Base-by-base conservation (phyloP, 2,329 filamentous ascomycete genomes). In the Epichloe glyceriae region DNA sequence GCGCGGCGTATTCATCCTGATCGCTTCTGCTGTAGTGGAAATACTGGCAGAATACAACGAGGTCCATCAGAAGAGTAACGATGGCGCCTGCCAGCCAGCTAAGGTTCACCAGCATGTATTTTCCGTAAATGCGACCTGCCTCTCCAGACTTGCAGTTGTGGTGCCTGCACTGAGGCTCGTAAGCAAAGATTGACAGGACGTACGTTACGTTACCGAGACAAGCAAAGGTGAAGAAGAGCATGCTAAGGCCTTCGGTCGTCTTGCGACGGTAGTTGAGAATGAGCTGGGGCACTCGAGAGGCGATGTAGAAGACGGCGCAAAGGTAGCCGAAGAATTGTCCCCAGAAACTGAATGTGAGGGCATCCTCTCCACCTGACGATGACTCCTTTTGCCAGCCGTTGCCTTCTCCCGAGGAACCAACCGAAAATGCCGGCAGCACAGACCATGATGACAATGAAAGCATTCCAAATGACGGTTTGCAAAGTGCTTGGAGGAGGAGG, bases 181-280 rank as follows among this genome's bases (percentile, higher is more conserved):
- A 97, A 1, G 89, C 90, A 56, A 97, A 76, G 58, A 98, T 97
- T 38, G 85, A 90, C 38, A 95, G 72, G 17, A 96, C 90, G 61
- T 94, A 97, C 0, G 90, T 96, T 56, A 95, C 67, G 65, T 98
- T 98, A 2, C 93, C 93, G 5, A 97, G 80, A 63, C 91, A 97
- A 4, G 93, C 93, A 64, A 98, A 97, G 20, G 97, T 73, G 71
- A 97, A 97, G 70, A 97, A 98, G 11, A 97, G 76, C 70, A 96
- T 82, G 56, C 86, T 91, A 19, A 98, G 84, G 3, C 93, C 93
- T 51, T 97, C 90, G 1, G 90, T 96, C 42, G 85, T 90, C 70
- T 95, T 95, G 55, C 93, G 84, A 19, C 87, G 81, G 71, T 88
- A 95, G 67, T 97, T 98, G 49, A 97, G 79, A 7, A 96, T 74